phyloP scores from a whole-genome alignment of 345 rosid genomes.

The Murraya koenigii region DNA sequence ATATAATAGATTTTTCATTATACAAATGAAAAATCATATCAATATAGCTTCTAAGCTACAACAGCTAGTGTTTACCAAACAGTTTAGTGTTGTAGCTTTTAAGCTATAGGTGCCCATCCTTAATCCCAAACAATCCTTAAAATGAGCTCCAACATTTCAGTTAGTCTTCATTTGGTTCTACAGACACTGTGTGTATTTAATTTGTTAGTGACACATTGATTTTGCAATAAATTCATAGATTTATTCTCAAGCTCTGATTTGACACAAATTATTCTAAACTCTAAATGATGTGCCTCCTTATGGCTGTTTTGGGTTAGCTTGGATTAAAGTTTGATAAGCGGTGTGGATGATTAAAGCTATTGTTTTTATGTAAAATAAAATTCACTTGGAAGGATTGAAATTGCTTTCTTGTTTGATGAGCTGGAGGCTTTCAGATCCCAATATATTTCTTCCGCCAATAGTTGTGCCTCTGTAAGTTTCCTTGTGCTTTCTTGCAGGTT shows the following conservation, averaged over 20 bases:
- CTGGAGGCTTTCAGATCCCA: background rate
- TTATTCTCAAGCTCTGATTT: background rate
- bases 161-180: background rate
- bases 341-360: background rate
- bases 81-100: too few relatives aligned
- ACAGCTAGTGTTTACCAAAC: too few relatives aligned
- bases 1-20: too few relatives aligned
- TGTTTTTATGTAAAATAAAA: background rate
- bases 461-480: constrained; percentile 12
- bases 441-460: background rate
- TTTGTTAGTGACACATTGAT: background rate
- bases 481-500: constrained; percentile 48
- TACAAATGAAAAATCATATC: too few relatives aligned
- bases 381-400: background rate
- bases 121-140: too few relatives aligned
- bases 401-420: background rate
- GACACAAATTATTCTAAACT: background rate
- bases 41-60: too few relatives aligned
- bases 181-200: background rate
- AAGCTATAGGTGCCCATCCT: too few relatives aligned
- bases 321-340: background rate
- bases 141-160: background rate
- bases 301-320: background rate
- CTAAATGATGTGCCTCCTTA: background rate
- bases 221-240: background rate